Evolutionary conservation across 805 yeast species (phyloP).

Genomic region (Ogataea trehalophila): DNA sequence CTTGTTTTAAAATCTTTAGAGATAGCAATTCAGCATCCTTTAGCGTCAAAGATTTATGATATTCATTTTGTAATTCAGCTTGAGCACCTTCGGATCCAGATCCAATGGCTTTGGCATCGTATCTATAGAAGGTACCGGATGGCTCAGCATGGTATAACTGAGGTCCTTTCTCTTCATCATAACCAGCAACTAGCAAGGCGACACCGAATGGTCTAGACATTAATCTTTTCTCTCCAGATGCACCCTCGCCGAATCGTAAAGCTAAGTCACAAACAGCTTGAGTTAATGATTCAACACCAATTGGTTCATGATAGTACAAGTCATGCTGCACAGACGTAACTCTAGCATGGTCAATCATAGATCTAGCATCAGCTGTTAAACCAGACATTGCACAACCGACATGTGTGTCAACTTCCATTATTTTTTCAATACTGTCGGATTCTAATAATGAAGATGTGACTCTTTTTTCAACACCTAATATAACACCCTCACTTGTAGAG

Average conservation of each 20-base stretch:
- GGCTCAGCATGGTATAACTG: slow-evolving; percentile 99
- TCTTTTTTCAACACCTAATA: slow-evolving; percentile 94
- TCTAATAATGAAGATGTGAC: slow-evolving; percentile 91
- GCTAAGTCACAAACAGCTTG: slow-evolving; percentile 98
- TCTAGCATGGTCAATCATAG: slow-evolving; percentile 98
- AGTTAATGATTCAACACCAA: slow-evolving; percentile 88
- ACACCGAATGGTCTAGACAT: slow-evolving; percentile 99
- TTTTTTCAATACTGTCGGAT: slow-evolving; percentile 90
- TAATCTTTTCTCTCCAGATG: slow-evolving; percentile 87
- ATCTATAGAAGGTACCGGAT: slow-evolving; percentile 94
- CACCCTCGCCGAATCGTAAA: slow-evolving; percentile 94
- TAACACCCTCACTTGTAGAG: slow-evolving; percentile 91
- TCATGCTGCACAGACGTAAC: slow-evolving; percentile 83
- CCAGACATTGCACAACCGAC: slow-evolving; percentile 99
- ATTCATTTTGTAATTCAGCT: slow-evolving; percentile 93
- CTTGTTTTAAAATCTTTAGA: slow-evolving; percentile 88
- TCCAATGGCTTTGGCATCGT: slow-evolving; percentile 98
- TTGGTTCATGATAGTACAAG: slow-evolving; percentile 86
- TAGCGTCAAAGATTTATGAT: slow-evolving; percentile 85
- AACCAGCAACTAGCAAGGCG: slow-evolving; percentile 91
- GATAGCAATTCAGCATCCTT: slow-evolving; percentile 90
- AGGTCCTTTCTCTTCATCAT: slow-evolving; percentile 89
- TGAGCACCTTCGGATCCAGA: slow-evolving; percentile 99
- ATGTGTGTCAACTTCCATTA: slow-evolving; percentile 89
- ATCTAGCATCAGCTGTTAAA: slow-evolving; percentile 95